Base-by-base conservation (phyloP, 257 asterid species). In the Cruciata laevipes region DNA sequence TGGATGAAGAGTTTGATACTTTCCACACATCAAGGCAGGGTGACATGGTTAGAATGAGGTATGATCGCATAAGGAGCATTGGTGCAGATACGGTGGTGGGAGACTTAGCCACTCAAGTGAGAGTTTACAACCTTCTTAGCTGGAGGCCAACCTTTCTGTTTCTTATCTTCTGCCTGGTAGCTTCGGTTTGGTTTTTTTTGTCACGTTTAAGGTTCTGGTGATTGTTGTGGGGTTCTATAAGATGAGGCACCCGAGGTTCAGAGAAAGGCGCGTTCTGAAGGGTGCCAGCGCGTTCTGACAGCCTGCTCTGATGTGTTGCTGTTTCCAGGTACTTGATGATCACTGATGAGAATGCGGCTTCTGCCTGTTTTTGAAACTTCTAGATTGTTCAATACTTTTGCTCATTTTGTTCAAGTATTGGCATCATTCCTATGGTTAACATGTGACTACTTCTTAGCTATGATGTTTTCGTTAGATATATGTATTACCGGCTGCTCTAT, bases 191-290 rank as follows among this genome's bases (percentile, higher is more conserved):
- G 63, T 86, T 3, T 85, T 75, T 62, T 25, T 81, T 17, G 76
- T 80, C 3, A 95, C 93, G 30, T 83, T 83, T 0, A 77, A 70
- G 60, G 77, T 31, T 42, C 79, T 86, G 69, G 76, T 72, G 37
- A 62, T 72, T 10, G 37, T 63, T 23, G 12, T 66, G n/a, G 96
- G 95, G 8, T 83, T 83, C 63, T 86, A 85, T 57, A 35, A 58
- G 44, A 85, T 90, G 93, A 86, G 97, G 87, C 97, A 90, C 73
- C 97, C 96, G 3, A 82, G 74, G 80, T 82, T 86, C 35, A 79
- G 96, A 0, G 77, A 83, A 38, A 75, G 61, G 31, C 73, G 35
- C 35, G 35, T 81, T 90, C 81, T 79, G 94, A 83, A 84, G 97
- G 78, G 63, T 90, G 84, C 96, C 97, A 42, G 90, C 97, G 6